A percentile compares a stretch with the other conserved stretches of the same genome.
Evolutionary conservation across 768 basidiomycete genomes (phyloP).

Genomic region (Rhodotorula taiwanensis): DNA sequence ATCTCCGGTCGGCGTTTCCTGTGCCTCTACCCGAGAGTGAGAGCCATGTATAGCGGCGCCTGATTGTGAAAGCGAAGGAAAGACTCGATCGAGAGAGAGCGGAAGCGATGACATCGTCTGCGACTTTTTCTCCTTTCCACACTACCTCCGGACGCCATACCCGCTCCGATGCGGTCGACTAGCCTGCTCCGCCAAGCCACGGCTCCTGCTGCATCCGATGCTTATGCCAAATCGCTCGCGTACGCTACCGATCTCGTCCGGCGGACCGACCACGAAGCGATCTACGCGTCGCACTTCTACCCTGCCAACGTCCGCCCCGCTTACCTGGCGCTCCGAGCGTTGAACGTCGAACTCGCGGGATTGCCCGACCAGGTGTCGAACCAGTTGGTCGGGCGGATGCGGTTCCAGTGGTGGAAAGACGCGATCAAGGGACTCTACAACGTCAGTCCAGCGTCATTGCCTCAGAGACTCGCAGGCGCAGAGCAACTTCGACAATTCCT

Average conservation of each 20-base stretch:
- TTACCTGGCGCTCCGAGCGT: conserved; percentile 35
- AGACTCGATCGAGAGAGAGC: too few species aligned
- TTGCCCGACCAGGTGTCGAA: conserved; percentile 37
- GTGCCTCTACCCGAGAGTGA: too few species aligned
- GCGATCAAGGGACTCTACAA: conserved; percentile 33
- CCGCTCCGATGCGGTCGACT: neutral
- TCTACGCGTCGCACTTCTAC: conserved; percentile 37
- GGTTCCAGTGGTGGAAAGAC: conserved; percentile 41
- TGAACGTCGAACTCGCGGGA: conserved; percentile 38
- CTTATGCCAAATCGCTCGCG: conserved; percentile 4
- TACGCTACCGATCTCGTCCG: conserved; percentile 17
- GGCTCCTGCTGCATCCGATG: neutral
- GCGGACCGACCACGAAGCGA: conserved; percentile 20
- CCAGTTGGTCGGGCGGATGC: conserved; percentile 34
- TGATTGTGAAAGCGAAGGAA: neutral
- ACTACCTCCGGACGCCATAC: neutral
- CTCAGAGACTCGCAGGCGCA: too few species aligned
- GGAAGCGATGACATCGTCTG: neutral
- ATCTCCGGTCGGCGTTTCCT: neutral
- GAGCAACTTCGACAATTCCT: too few species aligned
- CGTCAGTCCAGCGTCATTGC: too few species aligned
- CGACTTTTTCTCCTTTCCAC: neutral
- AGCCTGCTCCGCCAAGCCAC: neutral
- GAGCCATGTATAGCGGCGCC: too few species aligned
- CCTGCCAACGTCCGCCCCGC: conserved; percentile 30